Evolutionary conservation across 768 basidiomycete genomes (phyloP), one percentile per base, ranked within the genome.

Genomic region (Agrocybe praecox): DNA sequence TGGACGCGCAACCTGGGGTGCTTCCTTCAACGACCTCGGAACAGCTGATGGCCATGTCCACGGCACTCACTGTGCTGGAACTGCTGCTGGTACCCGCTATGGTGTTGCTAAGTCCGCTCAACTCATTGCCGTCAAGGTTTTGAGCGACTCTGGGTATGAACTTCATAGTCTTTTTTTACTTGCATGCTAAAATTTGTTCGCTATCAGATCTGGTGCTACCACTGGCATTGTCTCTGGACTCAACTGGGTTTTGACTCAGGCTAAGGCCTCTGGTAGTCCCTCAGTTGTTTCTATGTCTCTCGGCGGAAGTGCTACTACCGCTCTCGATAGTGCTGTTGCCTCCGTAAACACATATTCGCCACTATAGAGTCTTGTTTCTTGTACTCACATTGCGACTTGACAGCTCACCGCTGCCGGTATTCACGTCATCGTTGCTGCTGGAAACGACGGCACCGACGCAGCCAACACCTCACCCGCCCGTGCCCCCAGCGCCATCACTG

Each of bases 101-200:
- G 75, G 75, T 46, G 67, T 75, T 18, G 74, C 75, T 19, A 76
- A 72, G 45, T 53, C 47, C 15, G 75, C 72, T 1, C 67, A 56
- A 42, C 50, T 79, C 51, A 69, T 77, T 54, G 75, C 77, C 2
- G 76, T 80, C 52, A 80, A 79, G 59, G 77, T 79, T 18, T 67
- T 78, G 53, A 66, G 65, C 46, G 74, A 76, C 52, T 45, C 47
- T 22, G 76, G 75, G 67, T 74, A 40, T 40, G n/a, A n/a, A 40
- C 3, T 6, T 21, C 12, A 5, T 33, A 17, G 14, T 18, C 12
- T 33, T 23, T 33, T 55, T 49, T 24, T 52, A 49, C 21, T 49
- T 10, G 15, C 9, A 10, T 15, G 6, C 17, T 17, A 9, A n/a
- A 24, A 18, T 46, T 40, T 34, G 17, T 11, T 1, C 6, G 0